phyloP scores from a whole-genome alignment of 306 rosid genomes.

The Hippophae tibetana region DNA sequence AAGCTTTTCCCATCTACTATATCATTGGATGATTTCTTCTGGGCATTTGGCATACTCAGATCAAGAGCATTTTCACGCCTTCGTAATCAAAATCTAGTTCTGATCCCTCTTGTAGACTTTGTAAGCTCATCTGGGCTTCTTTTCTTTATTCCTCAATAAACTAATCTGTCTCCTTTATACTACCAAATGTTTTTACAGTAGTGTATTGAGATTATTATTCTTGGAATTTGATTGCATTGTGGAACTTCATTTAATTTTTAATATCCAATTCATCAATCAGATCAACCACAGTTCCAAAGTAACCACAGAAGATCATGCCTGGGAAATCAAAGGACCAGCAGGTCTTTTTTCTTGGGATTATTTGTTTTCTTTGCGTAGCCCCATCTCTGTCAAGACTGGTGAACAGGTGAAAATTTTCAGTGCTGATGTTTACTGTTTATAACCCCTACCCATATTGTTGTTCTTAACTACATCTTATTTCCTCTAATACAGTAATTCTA shows the following conservation, averaged over 20 bases:
- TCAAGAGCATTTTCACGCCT: conserved; percentile 93
- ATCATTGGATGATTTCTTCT: conserved; percentile 81
- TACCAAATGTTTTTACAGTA: background rate
- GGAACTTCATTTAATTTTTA: conserved; percentile 6
- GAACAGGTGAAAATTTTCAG: conserved; percentile 52
- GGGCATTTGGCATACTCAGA: conserved; percentile 96
- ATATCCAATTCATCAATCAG: conserved; percentile 35
- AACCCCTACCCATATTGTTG: background rate
- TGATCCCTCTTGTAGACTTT: conserved; percentile 80
- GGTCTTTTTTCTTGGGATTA: conserved; percentile 91
- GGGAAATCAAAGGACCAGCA: conserved; percentile 76
- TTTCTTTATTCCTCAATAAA: conserved; percentile 6
- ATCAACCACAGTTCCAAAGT: conserved; percentile 70
- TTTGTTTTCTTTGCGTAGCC: conserved; percentile 69
- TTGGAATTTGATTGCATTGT: background rate
- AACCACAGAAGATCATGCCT: conserved; percentile 74
- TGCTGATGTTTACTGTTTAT: conserved; percentile 4
- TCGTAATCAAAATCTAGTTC: conserved; percentile 69
- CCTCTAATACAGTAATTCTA: too few relatives aligned
- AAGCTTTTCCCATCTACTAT: conserved; percentile 65
- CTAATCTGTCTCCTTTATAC: background rate
- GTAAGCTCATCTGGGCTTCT: conserved; percentile 37
- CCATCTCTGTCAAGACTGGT: conserved; percentile 77
- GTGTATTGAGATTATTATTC: background rate
- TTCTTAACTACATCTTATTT: background rate